Evolutionary conservation across 352 stramenopile genomes (phyloP), one percentile per base, ranked within the genome.

Genomic region (Elongisporangium senticosum): DNA sequence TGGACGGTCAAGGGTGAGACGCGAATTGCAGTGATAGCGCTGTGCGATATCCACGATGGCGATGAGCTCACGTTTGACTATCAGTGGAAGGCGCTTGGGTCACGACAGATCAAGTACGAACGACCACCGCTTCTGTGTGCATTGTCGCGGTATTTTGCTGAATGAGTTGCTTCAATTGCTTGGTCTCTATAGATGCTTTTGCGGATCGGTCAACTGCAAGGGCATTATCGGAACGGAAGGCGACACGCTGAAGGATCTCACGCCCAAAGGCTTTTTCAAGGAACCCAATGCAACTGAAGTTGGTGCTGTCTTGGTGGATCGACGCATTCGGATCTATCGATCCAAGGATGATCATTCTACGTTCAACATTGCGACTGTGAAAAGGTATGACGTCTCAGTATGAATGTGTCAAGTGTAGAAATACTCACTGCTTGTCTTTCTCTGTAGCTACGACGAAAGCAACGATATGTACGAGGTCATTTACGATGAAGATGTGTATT

Each of bases 51-150:
- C 54, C 19, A 68, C 8, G 60, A 67, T 4, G 82, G 83, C 5
- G 91, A 98, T 71, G 96, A 99, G 63, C 72, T 99, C 24, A 96
- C 83, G 48, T 98, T 98, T 61, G 95, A 99, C 68, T 99, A 99
- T 64, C 96, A 98, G 71, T 99, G 89, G 89, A 91, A 95, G 59
- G 73, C 84, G 10, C 75, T 95, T 7, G 86, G 86, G 5, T 90
- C 83, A 1, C 75, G 79, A 47, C 81, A 87, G 56, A 92, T 95
- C 55, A 90, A 75, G 64, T 79, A 62, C n/a, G 59, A 48, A 10
- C 14, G 21, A n/a, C 17, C 4, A 43, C 33, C 1, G 1, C 33
- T 43, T 43, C 13, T 17, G 11, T 43, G 33, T 43, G 11, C 33
- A 3, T 17, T 17, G 11, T 17, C 17, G 17, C 64, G 20, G 13